phyloP scores from a whole-genome alignment of 148 eudicot species.

The Rhododendron mucronatum region DNA sequence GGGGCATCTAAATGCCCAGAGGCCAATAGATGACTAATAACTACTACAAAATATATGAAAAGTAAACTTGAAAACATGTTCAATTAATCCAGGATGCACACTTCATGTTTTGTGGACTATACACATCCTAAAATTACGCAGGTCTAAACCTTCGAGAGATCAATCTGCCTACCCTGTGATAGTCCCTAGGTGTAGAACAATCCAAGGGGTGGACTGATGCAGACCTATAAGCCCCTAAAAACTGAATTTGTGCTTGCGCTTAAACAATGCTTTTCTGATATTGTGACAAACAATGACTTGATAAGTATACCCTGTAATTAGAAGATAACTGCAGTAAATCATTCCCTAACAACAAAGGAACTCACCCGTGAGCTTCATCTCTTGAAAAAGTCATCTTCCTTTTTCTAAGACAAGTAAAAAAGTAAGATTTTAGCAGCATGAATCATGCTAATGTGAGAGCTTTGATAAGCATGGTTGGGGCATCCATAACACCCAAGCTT shows the following conservation, averaged over 20 bases:
- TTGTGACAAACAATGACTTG: too few relatives aligned
- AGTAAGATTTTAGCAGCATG: neutral
- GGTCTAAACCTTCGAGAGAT: neutral
- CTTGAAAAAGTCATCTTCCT: neutral
- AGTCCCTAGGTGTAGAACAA: neutral
- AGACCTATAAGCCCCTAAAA: neutral
- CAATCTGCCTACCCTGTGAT: neutral
- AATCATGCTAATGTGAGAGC: neutral
- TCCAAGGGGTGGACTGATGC: neutral
- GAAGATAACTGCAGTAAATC: neutral
- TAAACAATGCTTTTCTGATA: neutral
- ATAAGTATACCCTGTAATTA: neutral
- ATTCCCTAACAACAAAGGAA: neutral
- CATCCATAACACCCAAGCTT: neutral
- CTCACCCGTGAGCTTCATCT: neutral
- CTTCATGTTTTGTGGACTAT: neutral
- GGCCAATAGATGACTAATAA: neutral
- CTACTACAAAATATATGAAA: neutral
- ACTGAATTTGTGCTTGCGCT: neutral
- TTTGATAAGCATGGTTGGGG: neutral
- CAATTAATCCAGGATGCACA: neutral
- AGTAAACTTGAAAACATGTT: neutral
- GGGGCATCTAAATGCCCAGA: neutral
- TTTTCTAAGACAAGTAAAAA: neutral
- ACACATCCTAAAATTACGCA: neutral